Evolutionary conservation across 305 asterid genomes (phyloP), one percentile per base, ranked within the genome.

Genomic region (Fraxinus xanthoxyloides): DNA sequence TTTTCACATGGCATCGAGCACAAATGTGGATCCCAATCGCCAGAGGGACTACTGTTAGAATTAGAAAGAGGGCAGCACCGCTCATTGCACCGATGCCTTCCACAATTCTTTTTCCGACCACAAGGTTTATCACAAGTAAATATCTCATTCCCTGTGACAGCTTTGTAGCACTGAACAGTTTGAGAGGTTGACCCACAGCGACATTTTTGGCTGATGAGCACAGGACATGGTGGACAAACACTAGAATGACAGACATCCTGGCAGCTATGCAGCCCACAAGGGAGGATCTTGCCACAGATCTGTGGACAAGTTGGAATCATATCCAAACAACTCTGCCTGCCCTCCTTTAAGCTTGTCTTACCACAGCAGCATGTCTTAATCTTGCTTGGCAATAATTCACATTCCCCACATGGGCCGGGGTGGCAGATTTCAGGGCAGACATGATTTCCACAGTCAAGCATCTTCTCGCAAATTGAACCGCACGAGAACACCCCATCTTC

Each of bases 1-100:
- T 95, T 95, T 87, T 91, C 98, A 75, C 99, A 95, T 4, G 97
- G 97, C 96, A 95, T 95, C 24, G 95, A 90, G 87, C 99, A 95
- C 85, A 92, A 85, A 87, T 95, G 99, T 56, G 93, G 95, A 79
- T 95, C 90, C 90, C 96, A 90, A 36, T 89, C 94, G 38, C 81
- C 83, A 34, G 90, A 30, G 77, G 83, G 84, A 38, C 92, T 81
- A 80, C 74, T 83, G 32, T 43, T 85, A 23, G 95, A 83, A 86
- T 79, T 88, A 35, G 97, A 94, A 8, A 85, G 87, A 19, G 97
- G 98, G 85, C 99, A 95, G 84, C 99, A 95, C 36, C 97, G 91
- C 80, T 95, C 98, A 79, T 95, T 94, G 87, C 98, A 95, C 2
- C 98, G 91, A 75, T 94, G 99, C 90, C 98, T 93, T 83, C 99